phyloP scores from a whole-genome alignment of 2,329 filamentous ascomycete genomes.

The Leptographium flavum region DNA sequence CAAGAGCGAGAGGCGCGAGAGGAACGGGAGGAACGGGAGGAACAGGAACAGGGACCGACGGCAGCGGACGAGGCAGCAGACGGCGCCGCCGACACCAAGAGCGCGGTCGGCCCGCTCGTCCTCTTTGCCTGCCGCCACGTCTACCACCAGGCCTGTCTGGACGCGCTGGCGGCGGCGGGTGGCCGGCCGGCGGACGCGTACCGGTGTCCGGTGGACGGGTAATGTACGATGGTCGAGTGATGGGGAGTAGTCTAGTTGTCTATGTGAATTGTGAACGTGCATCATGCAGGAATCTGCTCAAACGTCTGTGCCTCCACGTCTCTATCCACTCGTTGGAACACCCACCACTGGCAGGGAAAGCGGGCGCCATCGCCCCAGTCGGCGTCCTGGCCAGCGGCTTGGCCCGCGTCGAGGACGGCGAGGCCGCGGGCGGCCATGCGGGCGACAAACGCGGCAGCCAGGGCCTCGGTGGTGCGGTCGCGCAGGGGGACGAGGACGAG shows the following conservation, averaged over 20 bases:
- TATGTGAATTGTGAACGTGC: too few relatives aligned
- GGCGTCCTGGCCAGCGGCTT: slow-evolving; percentile 48
- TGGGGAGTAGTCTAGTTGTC: not conserved
- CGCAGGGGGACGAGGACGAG: slow-evolving; percentile 72
- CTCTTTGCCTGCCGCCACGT: slow-evolving; percentile 58
- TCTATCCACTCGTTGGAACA: slow-evolving; percentile 4
- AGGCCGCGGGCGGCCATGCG: slow-evolving; percentile 43
- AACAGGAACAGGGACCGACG: not conserved
- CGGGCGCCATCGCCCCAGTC: slow-evolving; percentile 50
- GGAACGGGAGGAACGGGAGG: too few relatives aligned
- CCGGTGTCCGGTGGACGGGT: slow-evolving; percentile 44
- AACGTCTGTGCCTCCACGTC: not conserved
- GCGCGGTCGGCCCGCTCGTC: slow-evolving; percentile 47
- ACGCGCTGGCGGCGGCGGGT: slow-evolving; percentile 35
- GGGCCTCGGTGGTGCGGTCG: slow-evolving; percentile 45
- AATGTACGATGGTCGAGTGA: not conserved
- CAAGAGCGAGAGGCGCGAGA: not conserved
- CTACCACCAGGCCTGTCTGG: slow-evolving; percentile 55
- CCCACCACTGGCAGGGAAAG: slow-evolving; percentile 11
- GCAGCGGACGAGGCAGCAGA: not conserved
- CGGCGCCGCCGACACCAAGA: not conserved
- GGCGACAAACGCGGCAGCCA: slow-evolving; percentile 48
- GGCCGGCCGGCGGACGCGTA: slow-evolving; percentile 28
- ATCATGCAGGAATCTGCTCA: not conserved
- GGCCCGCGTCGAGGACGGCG: slow-evolving; percentile 45